Evolutionary conservation across 768 basidiomycete species (phyloP), one percentile per base, ranked within the genome.

Genomic region (Cyclocybe cylindracea): DNA sequence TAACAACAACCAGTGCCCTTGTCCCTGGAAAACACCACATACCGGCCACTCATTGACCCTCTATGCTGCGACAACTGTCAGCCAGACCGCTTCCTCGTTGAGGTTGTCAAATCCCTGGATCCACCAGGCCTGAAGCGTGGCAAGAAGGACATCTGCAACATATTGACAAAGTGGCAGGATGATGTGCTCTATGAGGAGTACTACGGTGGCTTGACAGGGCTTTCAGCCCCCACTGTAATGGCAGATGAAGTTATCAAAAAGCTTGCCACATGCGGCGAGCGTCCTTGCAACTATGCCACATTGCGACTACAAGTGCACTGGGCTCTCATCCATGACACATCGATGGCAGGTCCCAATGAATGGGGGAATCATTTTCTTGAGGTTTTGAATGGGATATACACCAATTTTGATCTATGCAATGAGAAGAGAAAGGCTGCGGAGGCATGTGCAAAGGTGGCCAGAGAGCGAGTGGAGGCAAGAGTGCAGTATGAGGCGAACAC

Each of bases 51-150:
- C 35, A 7, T n/a, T 2, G 18, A 37, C n/a, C 19, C 8, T 13
- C 46, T 54, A 10, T 59, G 58, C 44, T 59, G 58, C 47, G 58
- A 59, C 31, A 51, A 51, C 18, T 59, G 58, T 37, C 18, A 37
- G 19, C 58, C 54, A 31, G 18, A 43, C 13, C 37, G 5, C 7
- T 59, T 59, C 31, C 47, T 19, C 1, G 40, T 50, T 18, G 51
- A 55, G 37, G 14, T 46, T 2, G 39, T 56, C 7, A 37, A 42
- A 13, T 4, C 16, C 2, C 29, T 33, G 24, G 29, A 39, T 4
- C 13, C 14, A 24, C 11, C 38, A 19, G 51, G 54, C 10, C 37
- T 55, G 13, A 55, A 42, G 29, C 37, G 43, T 1, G 54, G 57
- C 7, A 51, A 51, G 18, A 56, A 56, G 43, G 37, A 43, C 31